These are phyloP conservation scores for Oropetium thomaeum DNA, from an alignment of 176 grass and related monocot species.

Conservation along the genomic window DNA sequence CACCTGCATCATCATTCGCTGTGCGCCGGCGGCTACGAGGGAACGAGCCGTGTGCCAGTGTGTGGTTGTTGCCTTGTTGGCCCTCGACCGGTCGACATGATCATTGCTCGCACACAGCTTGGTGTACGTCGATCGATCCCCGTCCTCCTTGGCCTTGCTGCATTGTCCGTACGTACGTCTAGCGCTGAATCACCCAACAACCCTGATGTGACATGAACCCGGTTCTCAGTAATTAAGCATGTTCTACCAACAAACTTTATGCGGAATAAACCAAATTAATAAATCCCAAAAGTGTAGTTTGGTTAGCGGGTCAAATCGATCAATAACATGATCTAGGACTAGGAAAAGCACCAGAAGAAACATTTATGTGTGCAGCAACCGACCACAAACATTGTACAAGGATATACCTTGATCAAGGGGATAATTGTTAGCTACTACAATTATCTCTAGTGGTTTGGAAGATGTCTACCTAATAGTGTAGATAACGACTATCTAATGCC, in stretches of 20 bases:
- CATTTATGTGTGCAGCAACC: no score
- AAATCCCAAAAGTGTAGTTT: neutral
- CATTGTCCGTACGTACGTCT: no score
- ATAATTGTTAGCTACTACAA: no score
- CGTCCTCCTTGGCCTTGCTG: no score
- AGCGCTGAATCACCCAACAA: conserved; percentile 14
- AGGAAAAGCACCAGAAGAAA: no score
- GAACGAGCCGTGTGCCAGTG: neutral
- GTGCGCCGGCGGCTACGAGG: neutral
- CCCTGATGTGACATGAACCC: neutral
- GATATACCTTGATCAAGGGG: no score
- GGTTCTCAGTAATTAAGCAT: neutral
- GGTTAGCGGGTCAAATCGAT: neutral
- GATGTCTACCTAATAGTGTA: no score
- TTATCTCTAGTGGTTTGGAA: no score
- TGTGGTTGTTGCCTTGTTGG: neutral
- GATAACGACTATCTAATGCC: no score
- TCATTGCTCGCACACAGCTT: conserved; percentile 20
- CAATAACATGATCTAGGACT: no score
- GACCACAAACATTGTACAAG: no score
- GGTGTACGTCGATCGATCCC: conserved; percentile 22
- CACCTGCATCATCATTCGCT: neutral
- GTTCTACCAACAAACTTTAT: neutral
- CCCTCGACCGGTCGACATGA: conserved; percentile 21
- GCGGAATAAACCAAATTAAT: neutral